Base-by-base conservation (phyloP, 768 basidiomycete species). In the Boletus sp. region DNA sequence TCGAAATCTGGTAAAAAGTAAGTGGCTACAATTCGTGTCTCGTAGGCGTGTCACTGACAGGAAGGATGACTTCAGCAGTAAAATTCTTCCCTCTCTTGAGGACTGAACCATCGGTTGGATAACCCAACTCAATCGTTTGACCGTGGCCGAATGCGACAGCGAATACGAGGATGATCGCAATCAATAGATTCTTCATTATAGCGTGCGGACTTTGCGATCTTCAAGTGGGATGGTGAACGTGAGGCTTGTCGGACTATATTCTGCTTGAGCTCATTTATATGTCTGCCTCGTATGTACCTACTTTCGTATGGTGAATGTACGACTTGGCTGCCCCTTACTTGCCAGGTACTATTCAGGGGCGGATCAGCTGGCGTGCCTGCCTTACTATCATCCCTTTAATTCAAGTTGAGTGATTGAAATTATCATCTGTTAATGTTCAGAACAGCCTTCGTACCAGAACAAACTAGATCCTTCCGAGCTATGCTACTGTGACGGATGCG, bases 401-500 rank as follows among this genome's bases (percentile, higher is more conserved):
- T 25, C 17, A 30, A 0, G 27, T 30, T 7, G n/a, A 19, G 25
- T 7, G 35, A 34, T 23, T 41, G 5, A 50, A 46, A 34, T 30
- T 9, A 25, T 25, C n/a, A 29, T 29, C 41, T 33, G 17, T 13
- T 33, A 51, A 50, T 41, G 23, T 17, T 27, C 17, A 15, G 29
- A 46, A 45, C 42, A 51, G 42, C 39, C 47, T 37, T 35, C 23
- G 3, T n/a, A 25, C 41, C 5, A 7, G 35, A 34, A 43, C 11
- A 15, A 27, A 15, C 15, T 17, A 23, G 25, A 25, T 29, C 32
- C 23, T 47, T 38, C 39, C 27, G 2, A 6, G 1, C 39, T 54
- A 58, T 34, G 39, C 54, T n/a, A 58, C 54, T 30, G 52, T 65
- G 10, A 70, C 57, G 1, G 61, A 53, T 27, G 52, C 56, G 10